Base-by-base conservation (phyloP, 345 rosid species). In the Eucalyptus virginea region DNA sequence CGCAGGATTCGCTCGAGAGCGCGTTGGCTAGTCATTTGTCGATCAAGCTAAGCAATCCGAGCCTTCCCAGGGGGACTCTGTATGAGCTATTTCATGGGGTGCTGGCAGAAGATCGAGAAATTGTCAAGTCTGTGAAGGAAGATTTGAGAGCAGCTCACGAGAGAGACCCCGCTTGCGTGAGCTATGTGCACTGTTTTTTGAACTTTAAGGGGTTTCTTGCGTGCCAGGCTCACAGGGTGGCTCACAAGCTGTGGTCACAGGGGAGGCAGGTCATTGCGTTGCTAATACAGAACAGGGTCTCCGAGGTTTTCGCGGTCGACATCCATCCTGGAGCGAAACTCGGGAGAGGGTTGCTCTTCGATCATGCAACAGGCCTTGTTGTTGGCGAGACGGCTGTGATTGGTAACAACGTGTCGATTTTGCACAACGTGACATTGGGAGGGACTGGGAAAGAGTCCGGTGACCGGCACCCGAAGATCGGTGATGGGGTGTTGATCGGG, bases 391-490 rank as follows among this genome's bases (percentile, higher is more conserved):
- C 99, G 3, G 99, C 99, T 4, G 98, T 97, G 86, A 94, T 98
- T 6, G 99, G 99, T 56, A 92, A 96, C 89, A 93, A 97, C 86
- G 99, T 98, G 69, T 97, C 99, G 7, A 97, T 98, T 86, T 91
- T 98, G 86, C 99, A 98, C 30, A 96, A 97, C 87, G 99, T 98
- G 32, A 97, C 99, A 8, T 92, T 97, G 18, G 99, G 99, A 7
- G 99, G 99, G 24, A 98, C 99, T 0, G 99, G 99, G 48, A 98
- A 98, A 92, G 92, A 67, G 88, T 91, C 91, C 16, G 99, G 99
- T 4, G 99, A 97, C 19, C 92, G 99, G 90, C 99, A 98, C 51
- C 99, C 99, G 1, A 98, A 98, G 94, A 97, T 97, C n/a, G 99
- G 99, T 2, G 94, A 98, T 85, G 99, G 99, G 81, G 99, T 98